A percentile compares a stretch with the other conserved stretches of the same genome.
These are phyloP conservation scores for Phytophthora quininea DNA, from an alignment of 352 stramenopile species.

Conservation along the genomic window DNA sequence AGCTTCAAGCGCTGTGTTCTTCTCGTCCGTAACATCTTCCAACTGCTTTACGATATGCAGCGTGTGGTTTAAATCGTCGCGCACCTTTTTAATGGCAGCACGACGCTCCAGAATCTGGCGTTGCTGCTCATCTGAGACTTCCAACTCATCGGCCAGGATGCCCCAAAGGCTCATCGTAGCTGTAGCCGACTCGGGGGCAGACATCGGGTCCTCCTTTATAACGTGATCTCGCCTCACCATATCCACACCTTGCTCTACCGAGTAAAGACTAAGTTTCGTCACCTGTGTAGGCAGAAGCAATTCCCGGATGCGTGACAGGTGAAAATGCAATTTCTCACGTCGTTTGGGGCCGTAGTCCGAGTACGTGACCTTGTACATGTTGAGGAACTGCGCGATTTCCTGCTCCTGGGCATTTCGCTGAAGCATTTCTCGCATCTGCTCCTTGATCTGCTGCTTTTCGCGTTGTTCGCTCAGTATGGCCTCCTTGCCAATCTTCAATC, in stretches of 20 bases:
- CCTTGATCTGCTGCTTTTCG: conserved; percentile 81
- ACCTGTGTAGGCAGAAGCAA: conserved; percentile 79
- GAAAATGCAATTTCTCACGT: conserved; percentile 76
- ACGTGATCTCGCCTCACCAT: conserved; percentile 68
- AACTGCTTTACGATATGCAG: conserved; percentile 72
- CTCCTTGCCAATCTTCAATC: conserved; percentile 82
- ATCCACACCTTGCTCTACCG: conserved; percentile 70
- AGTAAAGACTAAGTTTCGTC: conserved; percentile 81
- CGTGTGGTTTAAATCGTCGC: conserved; percentile 73
- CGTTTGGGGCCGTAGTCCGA: conserved; percentile 81
- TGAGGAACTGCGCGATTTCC: conserved; percentile 78
- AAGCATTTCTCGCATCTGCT: conserved; percentile 82
- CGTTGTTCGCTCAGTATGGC: conserved; percentile 72
- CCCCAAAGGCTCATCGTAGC: conserved; percentile 73
- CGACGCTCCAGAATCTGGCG: conserved; percentile 66
- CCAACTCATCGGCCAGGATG: conserved; percentile 71
- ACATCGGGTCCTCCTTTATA: conserved; percentile 62
- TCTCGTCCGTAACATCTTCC: conserved; percentile 75
- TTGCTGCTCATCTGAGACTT: conserved; percentile 75
- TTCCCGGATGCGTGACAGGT: conserved; percentile 71
- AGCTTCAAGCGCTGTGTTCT: conserved; percentile 78
- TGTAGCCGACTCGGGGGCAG: conserved; percentile 51
- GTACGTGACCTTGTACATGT: conserved; percentile 87
- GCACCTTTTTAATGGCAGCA: conserved; percentile 64
- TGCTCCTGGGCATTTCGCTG: conserved; percentile 69